These are phyloP conservation scores for Gelatoporia subvermispora DNA, from an alignment of 768 basidiomycete genomes.

Conservation along the genomic window DNA sequence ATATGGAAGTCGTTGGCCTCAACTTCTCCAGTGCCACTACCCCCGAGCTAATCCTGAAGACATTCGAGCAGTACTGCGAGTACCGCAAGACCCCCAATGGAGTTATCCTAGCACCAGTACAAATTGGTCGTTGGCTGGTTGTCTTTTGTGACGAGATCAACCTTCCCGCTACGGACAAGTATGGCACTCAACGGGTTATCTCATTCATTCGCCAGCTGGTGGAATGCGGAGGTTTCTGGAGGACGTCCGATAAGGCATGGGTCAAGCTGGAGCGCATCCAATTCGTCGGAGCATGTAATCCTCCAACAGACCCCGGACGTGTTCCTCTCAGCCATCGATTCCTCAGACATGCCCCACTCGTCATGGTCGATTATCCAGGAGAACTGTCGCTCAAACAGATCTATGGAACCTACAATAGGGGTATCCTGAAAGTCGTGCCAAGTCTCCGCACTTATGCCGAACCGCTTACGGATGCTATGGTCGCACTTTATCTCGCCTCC, in stretches of 20 bases:
- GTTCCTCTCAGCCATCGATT: slow-evolving; percentile 98
- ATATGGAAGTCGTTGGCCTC: slow-evolving; percentile 98
- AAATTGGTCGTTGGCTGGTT: slow-evolving; percentile 97
- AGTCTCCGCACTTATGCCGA: slow-evolving; percentile 89
- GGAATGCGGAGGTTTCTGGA: slow-evolving; percentile 92
- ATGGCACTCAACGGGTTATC: slow-evolving; percentile 97
- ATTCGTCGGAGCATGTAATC: slow-evolving; percentile 99
- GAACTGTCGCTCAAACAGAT: slow-evolving; percentile 96
- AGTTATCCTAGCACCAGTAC: slow-evolving; percentile 88
- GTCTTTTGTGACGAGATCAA: slow-evolving; percentile 99
- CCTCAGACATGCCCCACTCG: slow-evolving; percentile 92
- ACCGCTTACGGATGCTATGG: slow-evolving; percentile 97
- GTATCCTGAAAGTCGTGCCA: slow-evolving; percentile 91
- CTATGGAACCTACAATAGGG: slow-evolving; percentile 96
- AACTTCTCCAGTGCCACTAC: slow-evolving; percentile 99
- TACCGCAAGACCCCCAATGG: slow-evolving; percentile 98
- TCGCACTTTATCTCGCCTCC: slow-evolving; percentile 89
- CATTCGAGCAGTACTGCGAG: slow-evolving; percentile 99
- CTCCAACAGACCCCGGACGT: slow-evolving; percentile 97
- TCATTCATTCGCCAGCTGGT: slow-evolving; percentile 97
- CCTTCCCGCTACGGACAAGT: slow-evolving; percentile 92
- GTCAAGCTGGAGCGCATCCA: slow-evolving; percentile 98
- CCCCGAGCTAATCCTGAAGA: slow-evolving; percentile 96
- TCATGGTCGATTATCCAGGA: slow-evolving; percentile 99
- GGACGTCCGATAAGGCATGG: slow-evolving; percentile 93